Conservation (phyloP, 768 basidiomycete genomes). For the Hygrocybe coccinea region DNA sequence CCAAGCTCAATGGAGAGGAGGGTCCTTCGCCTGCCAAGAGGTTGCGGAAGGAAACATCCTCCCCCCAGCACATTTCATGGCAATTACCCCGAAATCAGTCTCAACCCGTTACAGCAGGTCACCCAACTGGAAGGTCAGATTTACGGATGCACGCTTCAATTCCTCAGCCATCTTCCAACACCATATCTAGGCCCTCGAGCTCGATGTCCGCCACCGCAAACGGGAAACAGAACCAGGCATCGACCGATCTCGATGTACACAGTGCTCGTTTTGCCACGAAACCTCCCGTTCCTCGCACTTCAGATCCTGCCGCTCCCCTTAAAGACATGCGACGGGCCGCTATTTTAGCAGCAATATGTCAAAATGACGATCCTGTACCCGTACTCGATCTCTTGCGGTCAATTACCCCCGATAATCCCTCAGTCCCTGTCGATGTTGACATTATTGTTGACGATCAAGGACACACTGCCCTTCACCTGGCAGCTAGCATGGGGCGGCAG, state of each 20-base stretch:
- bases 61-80: constrained; percentile 33
- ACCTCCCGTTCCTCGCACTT: constrained; percentile 46
- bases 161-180: constrained; percentile 37
- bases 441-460: constrained; percentile 90
- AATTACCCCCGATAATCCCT: constrained; percentile 41
- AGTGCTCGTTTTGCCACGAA: constrained; percentile 65
- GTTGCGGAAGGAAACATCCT: constrained; percentile 50
- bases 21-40: constrained; percentile 72
- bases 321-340: constrained; percentile 56
- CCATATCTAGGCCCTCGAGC: constrained; percentile 45
- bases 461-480: constrained; percentile 91
- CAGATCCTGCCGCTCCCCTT: constrained; percentile 50
- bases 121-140: neutral
- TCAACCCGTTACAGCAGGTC: constrained; percentile 26
- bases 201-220: constrained; percentile 36
- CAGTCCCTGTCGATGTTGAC: constrained; percentile 57
- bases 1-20: constrained; percentile 51
- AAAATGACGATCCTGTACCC: constrained; percentile 59
- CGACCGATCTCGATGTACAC: constrained; percentile 41
- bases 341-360: constrained; percentile 61
- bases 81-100: constrained; percentile 30
- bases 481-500: constrained; percentile 76
- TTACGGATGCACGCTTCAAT: constrained; percentile 7
- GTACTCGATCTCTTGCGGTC: constrained; percentile 66
- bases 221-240: constrained; percentile 30